These are phyloP conservation scores for Amaranthus tricolor DNA, from an alignment of 179 eudicot genomes.

Conservation along the genomic window DNA sequence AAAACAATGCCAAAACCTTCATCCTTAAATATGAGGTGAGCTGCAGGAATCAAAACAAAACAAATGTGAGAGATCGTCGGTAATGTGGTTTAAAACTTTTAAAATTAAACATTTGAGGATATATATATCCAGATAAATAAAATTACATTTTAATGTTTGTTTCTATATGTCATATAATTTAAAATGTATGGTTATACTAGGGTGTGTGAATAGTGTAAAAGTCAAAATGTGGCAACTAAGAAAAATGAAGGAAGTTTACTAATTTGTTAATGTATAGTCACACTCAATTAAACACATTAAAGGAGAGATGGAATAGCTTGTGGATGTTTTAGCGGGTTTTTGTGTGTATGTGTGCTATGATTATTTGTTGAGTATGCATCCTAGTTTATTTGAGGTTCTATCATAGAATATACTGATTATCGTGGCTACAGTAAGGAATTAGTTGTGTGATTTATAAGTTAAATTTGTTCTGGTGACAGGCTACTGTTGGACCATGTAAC, in stretches of 20 bases:
- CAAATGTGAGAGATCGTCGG: too few relatives aligned
- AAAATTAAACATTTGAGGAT: too few relatives aligned
- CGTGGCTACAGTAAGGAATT: background rate
- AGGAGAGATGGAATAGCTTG: background rate
- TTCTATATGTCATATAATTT: background rate
- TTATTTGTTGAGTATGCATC: conserved; percentile 1
- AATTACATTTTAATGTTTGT: background rate
- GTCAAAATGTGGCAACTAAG: too few relatives aligned
- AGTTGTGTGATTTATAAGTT: background rate
- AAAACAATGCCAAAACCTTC: too few relatives aligned
- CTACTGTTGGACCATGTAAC: conserved; percentile 86
- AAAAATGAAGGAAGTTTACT: background rate
- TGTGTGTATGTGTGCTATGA: background rate
- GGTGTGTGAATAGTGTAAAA: too few relatives aligned
- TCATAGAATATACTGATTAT: background rate
- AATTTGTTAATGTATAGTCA: background rate
- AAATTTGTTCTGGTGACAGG: conserved; percentile 49
- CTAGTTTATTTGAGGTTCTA: background rate
- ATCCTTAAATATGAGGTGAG: too few relatives aligned
- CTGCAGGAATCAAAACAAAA: too few relatives aligned
- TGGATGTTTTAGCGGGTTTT: background rate
- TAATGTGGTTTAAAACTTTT: too few relatives aligned
- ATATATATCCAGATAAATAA: background rate
- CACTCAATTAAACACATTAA: background rate
- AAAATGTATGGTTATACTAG: background rate